A percentile compares a stretch with the other conserved stretches of the same genome.
These are phyloP conservation scores for Anthoceros angustus DNA, from an alignment of 225 moss, liverwort and hornwort species.

Conservation along the genomic window DNA sequence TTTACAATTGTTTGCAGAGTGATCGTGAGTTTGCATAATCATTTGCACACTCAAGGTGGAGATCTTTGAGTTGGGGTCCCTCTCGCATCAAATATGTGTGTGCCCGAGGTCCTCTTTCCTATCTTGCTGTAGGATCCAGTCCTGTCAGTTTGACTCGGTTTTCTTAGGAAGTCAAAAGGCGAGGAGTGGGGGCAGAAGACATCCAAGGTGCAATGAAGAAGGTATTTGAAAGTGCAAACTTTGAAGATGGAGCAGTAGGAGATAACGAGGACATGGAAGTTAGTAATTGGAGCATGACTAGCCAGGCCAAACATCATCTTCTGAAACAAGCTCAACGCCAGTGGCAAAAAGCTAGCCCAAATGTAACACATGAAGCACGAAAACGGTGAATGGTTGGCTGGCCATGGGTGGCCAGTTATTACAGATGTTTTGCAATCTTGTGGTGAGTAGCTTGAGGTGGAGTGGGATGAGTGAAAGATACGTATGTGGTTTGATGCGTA, in stretches of 20 bases:
- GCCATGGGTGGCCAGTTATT: conserved; percentile 59
- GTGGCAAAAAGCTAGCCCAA: conserved; percentile 45
- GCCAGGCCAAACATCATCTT: conserved; percentile 47
- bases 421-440: conserved; percentile 32
- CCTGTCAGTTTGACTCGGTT: not conserved
- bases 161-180: conserved; percentile 51
- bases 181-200: conserved; percentile 42
- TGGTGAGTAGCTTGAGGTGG: too few species aligned
- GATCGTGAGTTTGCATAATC: conserved; percentile 66
- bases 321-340: conserved; percentile 41
- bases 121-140: not conserved
- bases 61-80: conserved; percentile 74
- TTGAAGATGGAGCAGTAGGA: not conserved
- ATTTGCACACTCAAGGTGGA: conserved; percentile 81
- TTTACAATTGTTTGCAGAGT: conserved; percentile 69
- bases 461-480: too few species aligned
- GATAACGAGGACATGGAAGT: conserved; percentile 17
- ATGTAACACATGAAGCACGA: conserved; percentile 27
- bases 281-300: conserved; percentile 61
- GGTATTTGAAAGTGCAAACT: conserved; percentile 29
- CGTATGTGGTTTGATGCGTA: too few species aligned
- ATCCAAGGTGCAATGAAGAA: conserved; percentile 32
- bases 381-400: conserved; percentile 79
- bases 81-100: conserved; percentile 63
- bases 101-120: not conserved